Percentiles rank a stretch among this genome's conserved stretches.
Conservation (phyloP, 768 basidiomycete genomes). For the Asterophora parasitica region DNA sequence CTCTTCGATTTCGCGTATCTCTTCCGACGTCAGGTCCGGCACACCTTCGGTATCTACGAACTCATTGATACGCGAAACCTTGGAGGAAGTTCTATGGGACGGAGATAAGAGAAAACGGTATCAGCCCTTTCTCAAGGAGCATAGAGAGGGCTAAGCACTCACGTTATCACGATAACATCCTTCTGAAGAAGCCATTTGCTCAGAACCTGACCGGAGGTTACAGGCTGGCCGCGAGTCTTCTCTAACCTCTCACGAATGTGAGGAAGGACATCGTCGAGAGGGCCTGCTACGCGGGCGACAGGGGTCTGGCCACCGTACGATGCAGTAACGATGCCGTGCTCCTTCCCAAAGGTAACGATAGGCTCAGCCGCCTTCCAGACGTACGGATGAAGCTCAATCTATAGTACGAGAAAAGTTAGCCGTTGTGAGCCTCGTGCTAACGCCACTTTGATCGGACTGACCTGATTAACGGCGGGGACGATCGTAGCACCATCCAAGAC, state of each 20-base stretch:
- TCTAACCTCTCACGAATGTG: conserved; percentile 46
- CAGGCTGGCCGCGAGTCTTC: conserved; percentile 34
- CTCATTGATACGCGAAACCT: conserved; percentile 41
- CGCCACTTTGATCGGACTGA: conserved; percentile 16
- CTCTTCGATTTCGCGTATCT: conserved; percentile 57
- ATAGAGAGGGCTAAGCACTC: conserved; percentile 17
- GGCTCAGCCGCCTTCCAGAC: conserved; percentile 57
- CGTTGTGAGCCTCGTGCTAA: neutral
- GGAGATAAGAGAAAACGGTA: conserved; percentile 3
- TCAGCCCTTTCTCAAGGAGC: neutral
- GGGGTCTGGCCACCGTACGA: conserved; percentile 60
- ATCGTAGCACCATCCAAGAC: conserved; percentile 48
- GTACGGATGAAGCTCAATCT: conserved; percentile 73
- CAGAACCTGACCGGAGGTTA: conserved; percentile 59
- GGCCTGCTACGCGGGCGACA: conserved; percentile 39
- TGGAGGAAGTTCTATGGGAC: conserved; percentile 39
- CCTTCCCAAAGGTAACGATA: conserved; percentile 46
- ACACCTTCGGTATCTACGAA: conserved; percentile 34
- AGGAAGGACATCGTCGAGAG: conserved; percentile 52
- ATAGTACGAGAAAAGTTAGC: neutral
- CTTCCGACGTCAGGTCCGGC: conserved; percentile 52
- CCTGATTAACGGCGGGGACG: conserved; percentile 69
- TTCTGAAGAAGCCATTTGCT: conserved; percentile 65
- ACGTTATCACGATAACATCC: conserved; percentile 64
- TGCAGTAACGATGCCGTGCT: conserved; percentile 59